Conservation (phyloP, 345 rosid species). For the Isatis tinctoria region DNA sequence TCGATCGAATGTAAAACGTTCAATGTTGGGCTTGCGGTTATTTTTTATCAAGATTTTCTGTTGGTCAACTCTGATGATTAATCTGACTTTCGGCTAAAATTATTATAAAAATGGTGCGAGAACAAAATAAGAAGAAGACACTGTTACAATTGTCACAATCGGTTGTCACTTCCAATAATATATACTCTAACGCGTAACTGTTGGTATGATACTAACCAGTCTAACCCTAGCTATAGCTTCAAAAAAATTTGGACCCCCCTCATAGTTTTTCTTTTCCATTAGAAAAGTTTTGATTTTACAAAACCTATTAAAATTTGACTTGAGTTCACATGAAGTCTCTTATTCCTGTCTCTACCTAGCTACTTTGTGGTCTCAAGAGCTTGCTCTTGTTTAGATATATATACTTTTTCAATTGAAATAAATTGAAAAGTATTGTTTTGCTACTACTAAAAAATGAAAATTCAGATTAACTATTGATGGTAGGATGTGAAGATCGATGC, state of each 20-base stretch:
- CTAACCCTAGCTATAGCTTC: slow-evolving; percentile 37
- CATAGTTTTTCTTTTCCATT: slow-evolving; percentile 6
- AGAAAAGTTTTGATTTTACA: slow-evolving; percentile 18
- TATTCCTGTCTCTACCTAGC: slow-evolving; percentile 20
- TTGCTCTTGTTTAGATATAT: background rate
- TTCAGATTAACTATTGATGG: background rate
- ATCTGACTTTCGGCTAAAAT: background rate
- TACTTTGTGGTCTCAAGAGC: slow-evolving; percentile 11
- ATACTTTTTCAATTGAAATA: background rate
- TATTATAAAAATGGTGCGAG: background rate
- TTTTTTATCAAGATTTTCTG: background rate
- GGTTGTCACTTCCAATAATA: slow-evolving; percentile 48
- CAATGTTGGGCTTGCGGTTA: background rate
- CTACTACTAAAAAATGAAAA: background rate
- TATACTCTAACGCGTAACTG: slow-evolving; percentile 28
- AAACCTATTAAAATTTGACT: slow-evolving; percentile 25
- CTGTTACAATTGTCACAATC: slow-evolving; percentile 43
- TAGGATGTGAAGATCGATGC: background rate
- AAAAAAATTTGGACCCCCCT: slow-evolving; percentile 28
- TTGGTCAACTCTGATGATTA: background rate
- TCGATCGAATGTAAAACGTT: too few species aligned
- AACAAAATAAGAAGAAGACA: slow-evolving; percentile 16
- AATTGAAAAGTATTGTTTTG: background rate
- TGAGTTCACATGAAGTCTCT: slow-evolving; percentile 27
- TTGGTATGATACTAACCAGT: slow-evolving; percentile 35